These are phyloP conservation scores for Chlorella ohadii DNA, from an alignment of 139 green algal genomes.

Conservation along the genomic window DNA sequence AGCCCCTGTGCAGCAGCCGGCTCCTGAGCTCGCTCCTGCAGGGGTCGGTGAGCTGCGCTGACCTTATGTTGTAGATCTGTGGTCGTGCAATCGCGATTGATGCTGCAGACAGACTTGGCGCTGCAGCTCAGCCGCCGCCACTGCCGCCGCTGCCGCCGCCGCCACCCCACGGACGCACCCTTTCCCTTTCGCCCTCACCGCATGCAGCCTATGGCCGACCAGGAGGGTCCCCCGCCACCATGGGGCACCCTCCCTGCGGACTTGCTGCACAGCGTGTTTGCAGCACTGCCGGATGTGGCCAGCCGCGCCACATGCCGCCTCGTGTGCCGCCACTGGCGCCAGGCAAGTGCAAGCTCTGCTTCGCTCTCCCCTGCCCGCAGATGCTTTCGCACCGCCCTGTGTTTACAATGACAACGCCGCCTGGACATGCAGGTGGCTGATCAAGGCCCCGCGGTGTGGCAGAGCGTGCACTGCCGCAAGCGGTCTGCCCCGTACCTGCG, in stretches of 20 bases:
- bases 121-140: too few relatives aligned
- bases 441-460: neutral
- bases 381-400: too few relatives aligned
- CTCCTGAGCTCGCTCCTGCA: too few relatives aligned
- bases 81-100: too few relatives aligned
- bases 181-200: too few relatives aligned
- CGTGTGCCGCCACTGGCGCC: slow-evolving; percentile 3
- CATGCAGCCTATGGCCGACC: neutral
- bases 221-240: neutral
- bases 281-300: neutral
- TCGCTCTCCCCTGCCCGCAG: too few relatives aligned
- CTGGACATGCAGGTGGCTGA: neutral
- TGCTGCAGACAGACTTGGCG: too few relatives aligned
- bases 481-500: neutral
- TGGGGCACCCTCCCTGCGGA: neutral
- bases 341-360: too few relatives aligned
- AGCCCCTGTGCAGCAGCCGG: too few relatives aligned
- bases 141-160: neutral
- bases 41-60: too few relatives aligned
- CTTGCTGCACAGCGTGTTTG: neutral
- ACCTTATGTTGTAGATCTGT: too few relatives aligned
- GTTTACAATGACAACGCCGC: too few relatives aligned
- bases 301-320: neutral
- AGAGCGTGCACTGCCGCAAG: neutral
- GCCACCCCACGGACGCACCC: neutral